Percentiles rank a stretch among this genome's conserved stretches.
phyloP scores from a whole-genome alignment of 495 filamentous ascomycete species.

The Aspergillus hancockii region DNA sequence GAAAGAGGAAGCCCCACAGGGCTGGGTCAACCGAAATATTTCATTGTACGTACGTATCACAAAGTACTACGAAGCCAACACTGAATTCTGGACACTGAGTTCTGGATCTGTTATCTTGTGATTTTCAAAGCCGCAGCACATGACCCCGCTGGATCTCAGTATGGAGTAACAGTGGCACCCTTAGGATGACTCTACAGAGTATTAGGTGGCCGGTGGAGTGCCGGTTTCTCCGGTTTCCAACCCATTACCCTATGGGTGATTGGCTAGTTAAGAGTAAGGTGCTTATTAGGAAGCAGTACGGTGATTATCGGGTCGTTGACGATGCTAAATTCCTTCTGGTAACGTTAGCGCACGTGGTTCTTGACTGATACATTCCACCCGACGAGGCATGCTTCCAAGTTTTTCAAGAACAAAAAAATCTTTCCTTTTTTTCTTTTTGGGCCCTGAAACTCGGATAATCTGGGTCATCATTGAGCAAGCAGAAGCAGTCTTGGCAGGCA shows the following conservation, averaged over 20 bases:
- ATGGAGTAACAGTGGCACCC: too few species aligned
- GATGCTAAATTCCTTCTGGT: not conserved
- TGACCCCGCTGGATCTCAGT: not conserved
- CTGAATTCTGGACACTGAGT: not conserved
- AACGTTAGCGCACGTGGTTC: slow-evolving; percentile 1
- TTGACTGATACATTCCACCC: not conserved
- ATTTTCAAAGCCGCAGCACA: not conserved
- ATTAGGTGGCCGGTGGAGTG: too few species aligned
- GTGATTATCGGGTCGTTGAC: not conserved
- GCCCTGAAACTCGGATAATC: not conserved
- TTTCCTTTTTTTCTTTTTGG: too few species aligned
- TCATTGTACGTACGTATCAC: too few species aligned
- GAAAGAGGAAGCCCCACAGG: not conserved
- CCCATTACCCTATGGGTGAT: not conserved
- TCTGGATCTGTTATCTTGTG: not conserved
- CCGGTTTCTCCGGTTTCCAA: too few species aligned
- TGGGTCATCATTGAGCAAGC: not conserved
- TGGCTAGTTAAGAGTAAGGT: not conserved
- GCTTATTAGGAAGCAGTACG: not conserved
- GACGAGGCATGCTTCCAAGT: too few species aligned
- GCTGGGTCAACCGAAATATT: not conserved
- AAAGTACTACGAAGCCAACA: too few species aligned
- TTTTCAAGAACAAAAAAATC: too few species aligned
- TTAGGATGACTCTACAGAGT: not conserved
- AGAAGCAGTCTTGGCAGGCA: not conserved